Evolutionary conservation across 1,139 yeast genomes (phyloP).

Genomic region (Taphrina wiesneri): DNA sequence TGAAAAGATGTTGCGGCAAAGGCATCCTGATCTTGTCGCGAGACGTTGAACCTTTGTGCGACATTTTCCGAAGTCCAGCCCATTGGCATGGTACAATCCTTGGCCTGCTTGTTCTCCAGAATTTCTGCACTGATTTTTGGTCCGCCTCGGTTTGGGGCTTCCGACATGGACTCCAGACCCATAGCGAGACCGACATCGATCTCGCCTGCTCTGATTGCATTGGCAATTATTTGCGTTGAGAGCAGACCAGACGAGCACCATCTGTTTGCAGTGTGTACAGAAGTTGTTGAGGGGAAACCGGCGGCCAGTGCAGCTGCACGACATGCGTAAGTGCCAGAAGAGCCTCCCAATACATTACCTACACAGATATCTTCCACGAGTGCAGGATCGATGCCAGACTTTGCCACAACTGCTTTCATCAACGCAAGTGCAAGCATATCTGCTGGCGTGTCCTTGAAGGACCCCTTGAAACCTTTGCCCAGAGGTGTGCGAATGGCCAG

Average conservation of each 20-base stretch:
- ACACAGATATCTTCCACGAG: conserved; percentile 78
- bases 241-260: conserved; percentile 93
- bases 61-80: conserved; percentile 50
- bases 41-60: conserved; percentile 44
- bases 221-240: conserved; percentile 86
- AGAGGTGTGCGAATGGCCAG: conserved; percentile 88
- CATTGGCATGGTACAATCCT: conserved; percentile 50
- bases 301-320: conserved; percentile 78
- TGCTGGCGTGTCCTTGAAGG: conserved; percentile 71
- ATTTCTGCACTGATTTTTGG: conserved; percentile 63
- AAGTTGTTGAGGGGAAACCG: conserved; percentile 68
- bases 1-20: conserved; percentile 49
- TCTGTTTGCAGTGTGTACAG: conserved; percentile 82
- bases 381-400: conserved; percentile 61
- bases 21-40: conserved; percentile 47
- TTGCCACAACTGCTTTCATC: conserved; percentile 61
- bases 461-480: conserved; percentile 81
- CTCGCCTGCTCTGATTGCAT: conserved; percentile 82
- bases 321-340: conserved; percentile 79
- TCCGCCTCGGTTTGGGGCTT: conserved; percentile 61
- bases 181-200: conserved; percentile 87
- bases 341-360: conserved; percentile 86
- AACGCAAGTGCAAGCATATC: conserved; percentile 71
- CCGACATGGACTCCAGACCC: conserved; percentile 91
- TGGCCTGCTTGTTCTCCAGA: conserved; percentile 49